phyloP scores from a whole-genome alignment of 495 filamentous ascomycete genomes.

The Articulospora tetracladia region DNA sequence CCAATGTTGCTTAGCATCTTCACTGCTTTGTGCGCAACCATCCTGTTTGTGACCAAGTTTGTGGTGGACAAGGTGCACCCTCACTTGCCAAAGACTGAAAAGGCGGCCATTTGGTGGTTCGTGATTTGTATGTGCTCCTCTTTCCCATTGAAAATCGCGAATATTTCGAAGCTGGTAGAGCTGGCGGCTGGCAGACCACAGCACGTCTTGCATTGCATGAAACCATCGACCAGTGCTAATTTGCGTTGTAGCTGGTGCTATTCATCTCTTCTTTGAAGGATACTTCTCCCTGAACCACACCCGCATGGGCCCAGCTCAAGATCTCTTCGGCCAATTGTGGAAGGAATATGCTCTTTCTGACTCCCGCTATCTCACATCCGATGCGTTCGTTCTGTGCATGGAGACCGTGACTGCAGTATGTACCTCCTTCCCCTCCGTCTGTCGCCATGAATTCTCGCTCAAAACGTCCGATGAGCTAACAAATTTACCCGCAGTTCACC shows the following conservation, averaged over 20 bases:
- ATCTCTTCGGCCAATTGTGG: slow-evolving; percentile 57
- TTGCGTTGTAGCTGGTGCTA: slow-evolving; percentile 38
- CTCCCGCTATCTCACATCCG: slow-evolving; percentile 51
- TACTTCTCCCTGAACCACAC: slow-evolving; percentile 47
- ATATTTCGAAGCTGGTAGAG: not conserved
- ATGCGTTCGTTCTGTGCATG: slow-evolving; percentile 52
- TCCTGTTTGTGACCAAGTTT: slow-evolving; percentile 47
- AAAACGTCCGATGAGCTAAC: too few species aligned
- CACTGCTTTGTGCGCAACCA: slow-evolving; percentile 40
- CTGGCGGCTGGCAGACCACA: not conserved
- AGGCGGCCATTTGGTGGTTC: slow-evolving; percentile 63
- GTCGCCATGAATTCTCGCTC: too few species aligned
- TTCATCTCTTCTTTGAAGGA: slow-evolving; percentile 56
- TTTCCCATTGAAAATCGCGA: slow-evolving; percentile 40
- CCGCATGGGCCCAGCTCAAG: slow-evolving; percentile 36
- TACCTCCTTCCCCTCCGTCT: not conserved
- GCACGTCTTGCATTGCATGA: not conserved
- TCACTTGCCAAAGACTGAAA: slow-evolving; percentile 43
- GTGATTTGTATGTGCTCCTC: slow-evolving; percentile 63
- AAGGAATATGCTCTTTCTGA: slow-evolving; percentile 59
- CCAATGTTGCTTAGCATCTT: slow-evolving; percentile 51
- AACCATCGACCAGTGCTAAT: not conserved
- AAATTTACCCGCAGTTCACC: slow-evolving; percentile 41
- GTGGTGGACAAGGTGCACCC: slow-evolving; percentile 44
- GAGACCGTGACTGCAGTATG: slow-evolving; percentile 50